Evolutionary conservation across 176 grass and related monocot species (phyloP), one percentile per base, ranked within the genome.

Genomic region (Bonia amplexicaulis): DNA sequence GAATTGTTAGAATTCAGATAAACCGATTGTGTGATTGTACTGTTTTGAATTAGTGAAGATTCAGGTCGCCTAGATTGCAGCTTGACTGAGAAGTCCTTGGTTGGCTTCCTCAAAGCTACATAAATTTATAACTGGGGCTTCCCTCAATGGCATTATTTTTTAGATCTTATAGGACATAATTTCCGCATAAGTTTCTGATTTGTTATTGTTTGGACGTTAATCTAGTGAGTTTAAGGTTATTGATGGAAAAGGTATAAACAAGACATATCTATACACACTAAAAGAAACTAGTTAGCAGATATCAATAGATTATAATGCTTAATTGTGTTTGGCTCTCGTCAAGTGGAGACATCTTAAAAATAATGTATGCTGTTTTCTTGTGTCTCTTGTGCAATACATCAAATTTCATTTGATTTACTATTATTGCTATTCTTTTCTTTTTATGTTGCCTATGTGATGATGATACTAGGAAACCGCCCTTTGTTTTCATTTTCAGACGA

Each of bases 401-500:
- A 20, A 20, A 45, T 45, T 3, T n/a, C 3, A 22, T 72, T 47
- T 47, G 40, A 26, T 72, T 72, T 45, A 79, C 14, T 25, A 40
- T 41, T 7, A 46, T 12, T 73, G 59, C 0, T 78, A 13, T 59
- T 49, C 39, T 60, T 5, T 77, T 69, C 22, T 68, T 27, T 10
- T 68, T 25, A 46, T 44, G 19, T 33, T 59, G 23, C 37, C 37
- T 60, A 23, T 33, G n/a, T 42, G 29, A 23, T 9, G 12, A 55
- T 71, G 22, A 77, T 66, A 5, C 45, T 66, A 20, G 58, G 64
- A 16, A 78, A 41, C 40, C 25, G 0, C 29, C 2, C 53, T 65
- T 44, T 51, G 10, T 85, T 80, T 29, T 82, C 17, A 52, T 37
- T 58, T 73, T 51, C 55, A 85, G 87, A 60, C 61, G 17, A 75